Base-by-base conservation (phyloP, 208 protist species). In the Naegleria fowleri region DNA sequence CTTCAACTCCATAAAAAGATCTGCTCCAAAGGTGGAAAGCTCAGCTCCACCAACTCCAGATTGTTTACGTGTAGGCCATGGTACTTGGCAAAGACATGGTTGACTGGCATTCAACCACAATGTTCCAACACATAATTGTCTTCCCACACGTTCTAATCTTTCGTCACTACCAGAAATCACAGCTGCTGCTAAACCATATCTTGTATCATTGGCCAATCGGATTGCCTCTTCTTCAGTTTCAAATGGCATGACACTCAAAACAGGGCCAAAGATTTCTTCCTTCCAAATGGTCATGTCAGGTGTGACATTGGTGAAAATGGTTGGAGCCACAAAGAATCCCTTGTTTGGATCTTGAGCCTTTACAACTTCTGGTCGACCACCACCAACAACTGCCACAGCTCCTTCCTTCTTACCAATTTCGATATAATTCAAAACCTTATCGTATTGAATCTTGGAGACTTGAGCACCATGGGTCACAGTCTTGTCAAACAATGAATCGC, bases 211-310 rank as follows among this genome's bases (percentile, higher is more conserved):
- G 58, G 96, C 95, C 79, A 95, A 92, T 86, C 93, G 90, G 59
- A 98, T 93, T 48, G 93, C 96, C 92, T 97, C 95, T 38, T 96
- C 95, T 52, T 96, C 83, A 91, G 95, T 95, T 86, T 95, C 94
- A 93, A 95, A 98, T 93, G 94, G 95, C 90, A 97, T 92, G 86
- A 97, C 92, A 90, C 93, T 96, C 79, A 94, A 93, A 13, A 98
- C 96, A 40, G 96, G 96, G 75, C 96, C 96, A 90, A 98, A 98
- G 92, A 97, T 98, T 91, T 97, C 96, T 92, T 97, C 96, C 41
- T 93, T 91, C 90, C 90, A 94, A 89, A 97, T 96, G 52, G 91
- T 93, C 95, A 97, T 97, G 39, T 95, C 90, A 76, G 96, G 94
- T 58, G 92, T 93, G 52, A 96, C 95, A 90, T 96, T 92, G 33